Percentiles rank a stretch among this genome's conserved stretches.
Evolutionary conservation across 129 eudicot species (phyloP).

Genomic region (Oenanthe sinensis): DNA sequence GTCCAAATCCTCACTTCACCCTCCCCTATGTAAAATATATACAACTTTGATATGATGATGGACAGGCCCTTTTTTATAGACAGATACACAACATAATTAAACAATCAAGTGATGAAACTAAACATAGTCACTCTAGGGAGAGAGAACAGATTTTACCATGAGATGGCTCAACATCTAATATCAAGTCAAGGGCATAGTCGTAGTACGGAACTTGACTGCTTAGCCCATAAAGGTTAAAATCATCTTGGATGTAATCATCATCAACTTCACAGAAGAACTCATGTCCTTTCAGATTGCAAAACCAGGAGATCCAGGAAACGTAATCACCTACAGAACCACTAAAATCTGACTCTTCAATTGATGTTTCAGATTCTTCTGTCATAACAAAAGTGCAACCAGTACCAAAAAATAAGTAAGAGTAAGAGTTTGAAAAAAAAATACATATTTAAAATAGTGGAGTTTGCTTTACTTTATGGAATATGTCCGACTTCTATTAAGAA

Average conservation of each 20-base stretch:
- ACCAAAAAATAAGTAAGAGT: not conserved
- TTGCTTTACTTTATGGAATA: not conserved
- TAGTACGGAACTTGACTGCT: conserved; percentile 30
- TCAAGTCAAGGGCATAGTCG: conserved; percentile 35
- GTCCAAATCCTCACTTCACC: not conserved
- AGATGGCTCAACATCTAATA: conserved; percentile 31
- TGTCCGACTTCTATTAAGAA: not conserved
- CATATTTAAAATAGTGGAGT: not conserved
- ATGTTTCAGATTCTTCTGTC: conserved; percentile 32
- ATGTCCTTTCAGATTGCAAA: conserved; percentile 32
- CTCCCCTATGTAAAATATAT: not conserved
- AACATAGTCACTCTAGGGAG: not conserved
- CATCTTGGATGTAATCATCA: conserved; percentile 31
- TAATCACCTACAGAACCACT: conserved; percentile 40
- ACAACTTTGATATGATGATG: not conserved
- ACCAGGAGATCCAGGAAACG: conserved; percentile 36
- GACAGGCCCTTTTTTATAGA: not conserved
- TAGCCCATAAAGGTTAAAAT: conserved; percentile 29
- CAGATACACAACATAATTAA: not conserved
- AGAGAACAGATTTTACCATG: conserved; percentile 19
- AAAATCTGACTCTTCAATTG: conserved; percentile 32
- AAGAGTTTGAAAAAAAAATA: not conserved
- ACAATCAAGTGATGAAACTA: not conserved
- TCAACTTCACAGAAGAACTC: conserved; percentile 31
- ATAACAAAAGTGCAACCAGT: not conserved